Conservation (phyloP, 1,139 yeast species). For the Debaryomycetaceae sp. region DNA sequence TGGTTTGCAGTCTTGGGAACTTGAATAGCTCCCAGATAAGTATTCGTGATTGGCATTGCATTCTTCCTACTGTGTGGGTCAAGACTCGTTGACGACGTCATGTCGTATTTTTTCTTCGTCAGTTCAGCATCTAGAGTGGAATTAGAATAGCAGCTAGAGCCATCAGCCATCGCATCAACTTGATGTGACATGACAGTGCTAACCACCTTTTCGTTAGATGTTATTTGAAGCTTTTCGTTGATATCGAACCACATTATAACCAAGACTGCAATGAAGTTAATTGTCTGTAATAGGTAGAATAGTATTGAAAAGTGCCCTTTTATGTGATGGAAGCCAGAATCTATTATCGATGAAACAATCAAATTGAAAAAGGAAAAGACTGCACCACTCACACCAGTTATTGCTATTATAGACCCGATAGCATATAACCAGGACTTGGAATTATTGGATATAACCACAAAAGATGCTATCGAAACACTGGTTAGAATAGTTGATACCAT, state of each 20-base stretch:
- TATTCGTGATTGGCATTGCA: background rate
- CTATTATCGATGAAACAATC: conserved; percentile 4
- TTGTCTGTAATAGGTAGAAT: conserved; percentile 2
- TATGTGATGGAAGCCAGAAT: conserved; percentile 4
- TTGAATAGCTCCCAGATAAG: background rate
- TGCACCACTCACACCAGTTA: background rate
- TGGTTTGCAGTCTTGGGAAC: background rate
- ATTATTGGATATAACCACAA: background rate
- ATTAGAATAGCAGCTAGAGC: conserved; percentile 4
- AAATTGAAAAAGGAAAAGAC: conserved; percentile 5
- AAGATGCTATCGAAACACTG: background rate
- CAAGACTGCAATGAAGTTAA: background rate
- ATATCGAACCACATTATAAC: background rate
- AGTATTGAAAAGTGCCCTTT: conserved; percentile 4
- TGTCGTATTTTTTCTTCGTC: background rate
- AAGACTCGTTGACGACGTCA: background rate
- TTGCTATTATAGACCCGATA: background rate
- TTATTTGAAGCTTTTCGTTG: background rate
- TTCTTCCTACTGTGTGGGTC: background rate
- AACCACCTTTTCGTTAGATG: background rate
- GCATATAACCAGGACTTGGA: background rate
- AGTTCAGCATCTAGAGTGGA: conserved; percentile 1
- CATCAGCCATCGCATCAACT: background rate
- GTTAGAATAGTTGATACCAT: conserved; percentile 1
- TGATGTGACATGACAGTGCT: conserved; percentile 1